Base-by-base conservation (phyloP, 2,329 filamentous ascomycete species). In the Didymella segeticola region DNA sequence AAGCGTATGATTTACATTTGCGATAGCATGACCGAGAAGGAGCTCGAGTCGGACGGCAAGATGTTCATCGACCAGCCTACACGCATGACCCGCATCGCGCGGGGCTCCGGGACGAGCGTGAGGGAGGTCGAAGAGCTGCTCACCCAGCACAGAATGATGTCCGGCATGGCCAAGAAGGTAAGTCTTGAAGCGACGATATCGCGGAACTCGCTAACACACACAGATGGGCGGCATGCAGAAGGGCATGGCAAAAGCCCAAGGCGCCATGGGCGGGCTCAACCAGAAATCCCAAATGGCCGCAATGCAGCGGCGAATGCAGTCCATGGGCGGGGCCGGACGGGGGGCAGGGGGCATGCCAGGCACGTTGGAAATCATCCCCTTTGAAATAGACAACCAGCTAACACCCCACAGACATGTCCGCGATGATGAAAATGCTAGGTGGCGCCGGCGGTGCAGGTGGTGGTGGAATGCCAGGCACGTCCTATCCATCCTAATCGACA, bases 1-100 rank as follows among this genome's bases (percentile, higher is more conserved):
- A 96, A 96, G 77, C 89, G 95, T 58, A 99, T 99, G 95, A 91
- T 99, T 64, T 98, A 96, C 79, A 96, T 99, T 56, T 97, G 93
- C 79, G 95, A 99, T 78, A 93, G 89, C 60, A 99, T 99, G 95
- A 98, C 93, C 0, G 86, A 90, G 19, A 96, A 96, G 72, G 95
- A 99, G 73, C 86, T 99, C 17, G 93, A 99, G 75, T 90, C 89
- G 36, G 93, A 99, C 68, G 95, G 95, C 73, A 96, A 96, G 77
- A 86, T 96, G 59, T 93, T 99, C 63, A 85, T 96, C 53, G 91
- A 96, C 19, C 90, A 98, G 71, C 95, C 95, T 0, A 90, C 89
- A 12, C 86, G 95, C 34, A 96, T 98, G 87, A 96, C 93, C 14
- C 85, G 95, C 29, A 88, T 99, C 42, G 95, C 95, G 0, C 86